Conservation (phyloP, 345 rosid genomes). For the Eucalyptus virginea region DNA sequence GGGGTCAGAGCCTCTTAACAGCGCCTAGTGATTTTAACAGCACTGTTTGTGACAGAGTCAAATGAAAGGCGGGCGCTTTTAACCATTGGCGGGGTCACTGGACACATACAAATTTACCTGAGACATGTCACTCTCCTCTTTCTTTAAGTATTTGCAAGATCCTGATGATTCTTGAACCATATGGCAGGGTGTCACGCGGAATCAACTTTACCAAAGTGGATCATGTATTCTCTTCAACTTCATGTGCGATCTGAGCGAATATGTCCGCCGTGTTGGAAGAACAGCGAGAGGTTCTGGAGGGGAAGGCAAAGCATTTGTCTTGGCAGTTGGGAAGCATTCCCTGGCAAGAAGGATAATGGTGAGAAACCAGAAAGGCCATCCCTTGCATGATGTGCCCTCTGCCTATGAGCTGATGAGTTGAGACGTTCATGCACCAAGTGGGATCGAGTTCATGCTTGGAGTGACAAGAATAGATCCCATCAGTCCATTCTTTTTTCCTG, state of each 20-base stretch:
- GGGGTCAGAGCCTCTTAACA: background rate
- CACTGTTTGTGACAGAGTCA: background rate
- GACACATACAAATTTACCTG: too few relatives aligned
- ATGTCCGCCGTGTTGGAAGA: conserved; percentile 30
- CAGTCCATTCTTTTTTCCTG: background rate
- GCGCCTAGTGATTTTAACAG: background rate
- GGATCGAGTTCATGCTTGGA: too few relatives aligned
- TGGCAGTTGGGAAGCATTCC: conserved; percentile 80
- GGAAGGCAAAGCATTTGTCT: background rate
- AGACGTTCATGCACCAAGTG: too few relatives aligned
- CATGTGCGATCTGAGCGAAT: conserved; percentile 91
- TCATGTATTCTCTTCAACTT: conserved; percentile 84
- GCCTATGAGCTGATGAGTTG: conserved; percentile 37
- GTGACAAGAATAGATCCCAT: too few relatives aligned
- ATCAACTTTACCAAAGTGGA: conserved; percentile 78
- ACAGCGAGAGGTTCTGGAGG: conserved; percentile 76
- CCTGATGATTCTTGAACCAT: background rate
- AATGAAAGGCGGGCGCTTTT: background rate
- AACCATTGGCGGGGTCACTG: too few relatives aligned
- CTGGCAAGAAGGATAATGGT: conserved; percentile 59
- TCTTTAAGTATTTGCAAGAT: too few relatives aligned
- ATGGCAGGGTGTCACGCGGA: conserved; percentile 82
- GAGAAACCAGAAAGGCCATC: conserved; percentile 76
- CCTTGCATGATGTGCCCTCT: conserved; percentile 78
- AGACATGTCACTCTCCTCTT: too few relatives aligned